Evolutionary conservation across 2,329 filamentous ascomycete species (phyloP).

Genomic region (Annulohypoxylon truncatum): DNA sequence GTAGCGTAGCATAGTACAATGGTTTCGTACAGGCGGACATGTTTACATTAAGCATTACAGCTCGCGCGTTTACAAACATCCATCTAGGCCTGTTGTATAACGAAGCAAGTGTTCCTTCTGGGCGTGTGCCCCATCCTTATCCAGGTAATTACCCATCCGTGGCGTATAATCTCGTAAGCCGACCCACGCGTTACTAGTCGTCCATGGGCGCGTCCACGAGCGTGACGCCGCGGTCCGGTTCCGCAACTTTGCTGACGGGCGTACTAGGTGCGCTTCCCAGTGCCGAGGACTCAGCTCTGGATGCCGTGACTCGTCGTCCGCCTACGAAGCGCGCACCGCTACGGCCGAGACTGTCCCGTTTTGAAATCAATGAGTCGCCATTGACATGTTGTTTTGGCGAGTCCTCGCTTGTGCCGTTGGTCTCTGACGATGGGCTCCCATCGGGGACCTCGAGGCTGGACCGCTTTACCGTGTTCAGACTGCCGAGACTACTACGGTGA

Average conservation of each 20-base stretch:
- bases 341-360: slow-evolving; percentile 68
- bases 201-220: slow-evolving; percentile 66
- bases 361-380: slow-evolving; percentile 47
- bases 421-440: slow-evolving; percentile 57
- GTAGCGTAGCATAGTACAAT: slow-evolving; percentile 12
- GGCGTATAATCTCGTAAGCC: not conserved
- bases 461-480: slow-evolving; percentile 61
- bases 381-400: slow-evolving; percentile 47
- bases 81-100: not conserved
- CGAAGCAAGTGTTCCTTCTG: not conserved
- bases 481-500: slow-evolving; percentile 62
- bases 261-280: slow-evolving; percentile 49
- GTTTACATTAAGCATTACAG: slow-evolving; percentile 36
- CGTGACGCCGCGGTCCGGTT: slow-evolving; percentile 58
- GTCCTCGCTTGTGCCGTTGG: slow-evolving; percentile 58
- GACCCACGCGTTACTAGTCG: slow-evolving; percentile 52
- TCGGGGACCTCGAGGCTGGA: slow-evolving; percentile 86
- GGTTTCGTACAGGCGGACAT: not conserved
- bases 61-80: not conserved
- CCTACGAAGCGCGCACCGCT: slow-evolving; percentile 64
- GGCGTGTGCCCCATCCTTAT: not conserved
- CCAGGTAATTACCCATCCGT: not conserved
- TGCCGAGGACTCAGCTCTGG: slow-evolving; percentile 44
- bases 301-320: slow-evolving; percentile 59
- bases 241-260: slow-evolving; percentile 39